Evolutionary conservation across 169 alveolate genomes (phyloP).

Genomic region (Blepharisma undulans): DNA sequence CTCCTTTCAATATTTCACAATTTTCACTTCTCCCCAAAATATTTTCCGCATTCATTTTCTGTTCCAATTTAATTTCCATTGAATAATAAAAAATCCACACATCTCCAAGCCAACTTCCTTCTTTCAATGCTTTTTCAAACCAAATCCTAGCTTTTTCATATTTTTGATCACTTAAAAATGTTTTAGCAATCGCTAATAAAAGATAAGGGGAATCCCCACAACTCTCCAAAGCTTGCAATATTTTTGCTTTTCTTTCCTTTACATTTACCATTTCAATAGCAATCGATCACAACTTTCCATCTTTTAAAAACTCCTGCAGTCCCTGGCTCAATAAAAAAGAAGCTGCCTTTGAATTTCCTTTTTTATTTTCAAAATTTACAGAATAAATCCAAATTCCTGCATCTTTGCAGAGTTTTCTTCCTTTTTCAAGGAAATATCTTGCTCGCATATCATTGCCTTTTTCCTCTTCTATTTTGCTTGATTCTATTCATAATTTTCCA

Average conservation of each 20-base stretch:
- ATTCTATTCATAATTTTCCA: constrained; percentile 69
- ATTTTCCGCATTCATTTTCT: constrained; percentile 18
- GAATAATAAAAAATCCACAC: constrained; percentile 95
- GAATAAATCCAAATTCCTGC: constrained; percentile 61
- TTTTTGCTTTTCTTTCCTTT: constrained; percentile 80
- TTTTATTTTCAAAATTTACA: constrained; percentile 47
- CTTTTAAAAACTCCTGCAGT: constrained; percentile 31
- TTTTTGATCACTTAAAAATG: constrained; percentile 92
- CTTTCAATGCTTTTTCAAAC: constrained; percentile 92
- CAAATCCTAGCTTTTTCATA: constrained; percentile 94
- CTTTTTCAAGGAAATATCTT: constrained; percentile 89
- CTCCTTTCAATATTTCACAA: neutral
- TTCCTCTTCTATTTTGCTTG: constrained; percentile 92
- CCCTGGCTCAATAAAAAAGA: constrained; percentile 33
- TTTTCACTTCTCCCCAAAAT: neutral
- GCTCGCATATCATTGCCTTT: constrained; percentile 92
- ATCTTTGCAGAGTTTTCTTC: constrained; percentile 85
- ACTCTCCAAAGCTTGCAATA: constrained; percentile 91
- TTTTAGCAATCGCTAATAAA: constrained; percentile 90
- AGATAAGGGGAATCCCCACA: constrained; percentile 93
- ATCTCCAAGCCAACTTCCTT: constrained; percentile 91
- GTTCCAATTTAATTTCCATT: constrained; percentile 90
- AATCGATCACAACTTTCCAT: constrained; percentile 47
- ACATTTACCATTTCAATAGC: constrained; percentile 9
- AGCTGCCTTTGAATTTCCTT: constrained; percentile 32